Evolutionary conservation across 176 grass and related monocot species (phyloP).

Genomic region (Chrysopogon serrulatus): DNA sequence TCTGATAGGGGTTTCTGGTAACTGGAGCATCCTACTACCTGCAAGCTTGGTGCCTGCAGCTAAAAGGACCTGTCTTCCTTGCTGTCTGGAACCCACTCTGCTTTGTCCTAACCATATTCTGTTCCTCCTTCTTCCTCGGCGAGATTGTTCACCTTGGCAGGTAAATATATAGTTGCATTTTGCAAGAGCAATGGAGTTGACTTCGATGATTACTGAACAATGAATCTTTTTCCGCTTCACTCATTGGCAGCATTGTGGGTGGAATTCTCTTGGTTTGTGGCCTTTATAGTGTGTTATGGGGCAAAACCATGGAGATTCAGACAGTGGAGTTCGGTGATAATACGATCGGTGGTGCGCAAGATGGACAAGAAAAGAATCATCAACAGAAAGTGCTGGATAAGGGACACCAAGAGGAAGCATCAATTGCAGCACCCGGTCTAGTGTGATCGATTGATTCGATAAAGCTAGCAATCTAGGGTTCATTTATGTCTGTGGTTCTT

Average conservation of each 20-base stretch:
- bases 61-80: conserved; percentile 42
- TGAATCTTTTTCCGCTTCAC: background rate
- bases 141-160: conserved; percentile 29
- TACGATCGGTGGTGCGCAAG: background rate
- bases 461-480: too few relatives aligned
- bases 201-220: background rate
- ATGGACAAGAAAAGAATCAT: background rate
- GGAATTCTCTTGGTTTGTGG: background rate
- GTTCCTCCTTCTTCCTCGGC: conserved; percentile 20
- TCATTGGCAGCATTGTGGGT: background rate
- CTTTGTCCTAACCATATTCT: conserved; percentile 31
- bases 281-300: background rate
- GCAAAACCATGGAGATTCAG: background rate
- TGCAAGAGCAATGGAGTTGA: background rate
- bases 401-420: background rate
- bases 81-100: conserved; percentile 32
- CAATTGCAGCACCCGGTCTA: background rate
- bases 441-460: background rate
- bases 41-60: conserved; percentile 41
- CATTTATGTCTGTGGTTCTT: too few relatives aligned
- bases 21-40: conserved; percentile 28
- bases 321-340: background rate
- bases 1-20: conserved; percentile 22
- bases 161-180: background rate
- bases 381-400: background rate